Conservation (phyloP, 2,329 filamentous ascomycete species). For the Claviceps spartinae region DNA sequence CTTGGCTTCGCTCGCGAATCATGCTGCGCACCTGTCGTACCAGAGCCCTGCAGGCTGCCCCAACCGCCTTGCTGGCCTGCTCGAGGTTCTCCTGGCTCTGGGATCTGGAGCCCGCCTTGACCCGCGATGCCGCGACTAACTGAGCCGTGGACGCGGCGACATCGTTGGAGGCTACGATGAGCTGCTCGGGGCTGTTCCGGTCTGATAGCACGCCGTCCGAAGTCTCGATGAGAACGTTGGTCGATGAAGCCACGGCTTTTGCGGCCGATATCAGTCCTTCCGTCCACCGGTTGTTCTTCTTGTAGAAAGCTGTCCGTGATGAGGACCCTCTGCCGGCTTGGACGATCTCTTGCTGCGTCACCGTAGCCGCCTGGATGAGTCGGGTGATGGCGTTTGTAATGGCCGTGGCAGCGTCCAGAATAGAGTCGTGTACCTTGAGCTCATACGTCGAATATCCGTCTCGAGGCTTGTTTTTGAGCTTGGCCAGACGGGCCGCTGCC, state of each 20-base stretch:
- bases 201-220: conserved; percentile 88
- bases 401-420: conserved; percentile 81
- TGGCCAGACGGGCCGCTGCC: conserved; percentile 75
- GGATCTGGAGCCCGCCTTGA: conserved; percentile 97
- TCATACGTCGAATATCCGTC: conserved; percentile 95
- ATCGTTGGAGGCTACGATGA: conserved; percentile 95
- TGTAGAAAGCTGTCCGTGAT: conserved; percentile 90
- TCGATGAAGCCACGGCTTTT: conserved; percentile 87
- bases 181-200: conserved; percentile 86
- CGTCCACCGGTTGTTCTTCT: conserved; percentile 99
- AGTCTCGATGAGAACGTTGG: conserved; percentile 94
- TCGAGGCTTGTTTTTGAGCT: conserved; percentile 90
- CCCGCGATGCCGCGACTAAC: conserved; percentile 84
- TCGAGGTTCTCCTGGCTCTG: conserved; percentile 90
- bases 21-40: conserved; percentile 91
- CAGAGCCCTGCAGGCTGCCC: conserved; percentile 70
- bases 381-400: conserved; percentile 89
- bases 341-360: conserved; percentile 91
- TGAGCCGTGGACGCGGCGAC: conserved; percentile 93
- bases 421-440: conserved; percentile 88
- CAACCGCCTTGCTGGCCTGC: conserved; percentile 83
- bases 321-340: conserved; percentile 79
- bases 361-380: conserved; percentile 87
- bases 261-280: conserved; percentile 94
- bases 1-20: conserved; percentile 73